Evolutionary conservation across 345 rosid genomes (phyloP), one percentile per base, ranked within the genome.

Genomic region (Pelargonium nanum): DNA sequence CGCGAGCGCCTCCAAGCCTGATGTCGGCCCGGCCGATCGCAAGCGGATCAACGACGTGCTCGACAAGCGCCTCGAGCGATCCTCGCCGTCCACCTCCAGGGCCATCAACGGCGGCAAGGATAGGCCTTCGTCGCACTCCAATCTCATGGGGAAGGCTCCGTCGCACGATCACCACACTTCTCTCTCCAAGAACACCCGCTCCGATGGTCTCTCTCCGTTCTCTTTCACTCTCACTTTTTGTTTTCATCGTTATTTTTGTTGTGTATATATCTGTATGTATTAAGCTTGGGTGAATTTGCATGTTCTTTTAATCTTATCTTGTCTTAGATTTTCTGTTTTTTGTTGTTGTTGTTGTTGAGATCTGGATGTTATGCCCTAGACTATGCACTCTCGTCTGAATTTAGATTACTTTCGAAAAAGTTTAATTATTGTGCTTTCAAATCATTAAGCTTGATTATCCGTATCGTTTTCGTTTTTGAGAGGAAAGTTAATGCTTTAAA

Each of bases 21-120:
- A 83, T 71, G 75, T 74, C n/a, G 68, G 57, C 55, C 25, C 69
- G 19, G 79, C 74, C 63, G 90, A 88, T 84, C 95, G 91, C 69
- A 89, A 87, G 74, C 83, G 88, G 70, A 81, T 85, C 78, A 85
- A 78, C 67, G 93, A 87, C 48, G 76, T 82, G 23, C 82, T 85
- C 16, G 91, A 86, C 62, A 80, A 79, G 79, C 90, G 81, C 55
- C 81, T 83, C 50, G 85, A 83, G 59, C 88, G 89, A 24, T 80
- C 98, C 53, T 82, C 96, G 26, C 83, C 89, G 1, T 92, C 96
- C 59, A 82, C 91, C 34, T 89, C 95, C 52, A 77, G 84, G 34
- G 57, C 57, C 26, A 59, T 69, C 74, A 76, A 85, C 81, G 93
- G 85, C 28, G 93, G 84, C 28, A 83, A 83, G 72, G 91, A 83